Conservation (phyloP, 2,329 filamentous ascomycete genomes). For the Magnaporthiopsis incrustans region DNA sequence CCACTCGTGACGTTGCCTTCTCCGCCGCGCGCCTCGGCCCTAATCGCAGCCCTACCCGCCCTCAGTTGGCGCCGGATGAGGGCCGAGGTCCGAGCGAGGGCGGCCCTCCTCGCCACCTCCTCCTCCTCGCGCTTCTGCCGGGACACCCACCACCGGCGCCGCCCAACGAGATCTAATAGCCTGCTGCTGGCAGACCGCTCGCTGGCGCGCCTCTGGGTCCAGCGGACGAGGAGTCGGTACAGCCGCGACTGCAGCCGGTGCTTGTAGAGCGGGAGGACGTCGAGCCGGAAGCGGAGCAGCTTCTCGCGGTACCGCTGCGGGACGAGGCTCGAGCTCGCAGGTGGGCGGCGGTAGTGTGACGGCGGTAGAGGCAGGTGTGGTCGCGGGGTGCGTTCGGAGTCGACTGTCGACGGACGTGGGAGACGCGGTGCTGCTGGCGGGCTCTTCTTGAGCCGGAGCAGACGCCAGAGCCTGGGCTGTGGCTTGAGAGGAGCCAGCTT, state of each 20-base stretch:
- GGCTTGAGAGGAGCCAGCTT: background rate
- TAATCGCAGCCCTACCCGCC: conserved; percentile 3
- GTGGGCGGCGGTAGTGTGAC: background rate
- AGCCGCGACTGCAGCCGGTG: conserved; percentile 66
- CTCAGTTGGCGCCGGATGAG: conserved; percentile 4
- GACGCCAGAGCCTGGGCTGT: background rate
- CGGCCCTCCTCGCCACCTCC: background rate
- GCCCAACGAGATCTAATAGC: conserved; percentile 26
- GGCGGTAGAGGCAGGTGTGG: too few species aligned
- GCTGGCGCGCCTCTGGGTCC: conserved; percentile 47
- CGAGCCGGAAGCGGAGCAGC: conserved; percentile 63
- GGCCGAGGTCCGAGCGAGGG: conserved; percentile 2
- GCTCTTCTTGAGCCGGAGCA: background rate
- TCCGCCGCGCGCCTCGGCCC: conserved; percentile 12
- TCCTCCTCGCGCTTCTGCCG: conserved; percentile 3
- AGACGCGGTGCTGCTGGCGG: background rate
- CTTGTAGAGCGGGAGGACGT: conserved; percentile 64
- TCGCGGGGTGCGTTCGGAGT: too few species aligned
- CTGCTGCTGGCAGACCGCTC: conserved; percentile 21
- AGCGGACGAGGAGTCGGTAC: conserved; percentile 63
- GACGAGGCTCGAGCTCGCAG: conserved; percentile 31
- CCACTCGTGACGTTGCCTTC: conserved; percentile 21
- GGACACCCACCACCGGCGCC: background rate
- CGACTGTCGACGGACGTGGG: background rate
- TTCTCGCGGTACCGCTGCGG: conserved; percentile 57